Conservation (phyloP, 2,329 filamentous ascomycete species). For the Phaeosphaeriaceae sp. region DNA sequence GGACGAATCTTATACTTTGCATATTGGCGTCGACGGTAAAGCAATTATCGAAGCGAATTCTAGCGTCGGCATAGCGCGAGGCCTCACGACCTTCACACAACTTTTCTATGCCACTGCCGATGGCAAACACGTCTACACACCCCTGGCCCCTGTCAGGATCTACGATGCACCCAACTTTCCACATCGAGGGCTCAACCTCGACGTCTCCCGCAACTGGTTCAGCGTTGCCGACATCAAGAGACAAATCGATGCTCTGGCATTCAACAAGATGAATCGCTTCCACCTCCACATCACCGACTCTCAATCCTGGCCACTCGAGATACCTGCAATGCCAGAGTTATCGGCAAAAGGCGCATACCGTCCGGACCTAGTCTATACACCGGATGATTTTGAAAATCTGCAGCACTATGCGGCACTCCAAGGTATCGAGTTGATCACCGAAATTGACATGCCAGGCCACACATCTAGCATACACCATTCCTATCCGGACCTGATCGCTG, state of each 20-base stretch:
- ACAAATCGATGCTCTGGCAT: conserved; percentile 77
- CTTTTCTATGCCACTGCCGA: conserved; percentile 77
- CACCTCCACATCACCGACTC: conserved; percentile 84
- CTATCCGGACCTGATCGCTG: conserved; percentile 75
- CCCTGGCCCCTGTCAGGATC: conserved; percentile 73
- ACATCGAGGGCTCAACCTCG: conserved; percentile 81
- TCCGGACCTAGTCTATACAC: conserved; percentile 70
- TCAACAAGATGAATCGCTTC: conserved; percentile 83
- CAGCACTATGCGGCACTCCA: conserved; percentile 74
- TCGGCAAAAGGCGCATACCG: conserved; percentile 77
- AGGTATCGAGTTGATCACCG: conserved; percentile 74
- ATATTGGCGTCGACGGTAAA: conserved; percentile 63
- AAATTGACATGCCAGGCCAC: conserved; percentile 84
- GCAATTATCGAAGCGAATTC: conserved; percentile 70
- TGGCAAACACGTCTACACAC: conserved; percentile 67
- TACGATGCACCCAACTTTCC: conserved; percentile 75
- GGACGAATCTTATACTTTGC: conserved; percentile 78
- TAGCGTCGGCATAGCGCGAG: conserved; percentile 73
- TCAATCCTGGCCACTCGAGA: conserved; percentile 85
- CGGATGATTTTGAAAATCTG: conserved; percentile 68
- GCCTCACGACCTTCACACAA: conserved; percentile 79
- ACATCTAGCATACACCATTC: conserved; percentile 71
- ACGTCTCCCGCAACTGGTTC: conserved; percentile 77
- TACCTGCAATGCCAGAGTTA: conserved; percentile 76
- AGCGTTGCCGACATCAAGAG: conserved; percentile 71